A percentile compares a stretch with the other conserved stretches of the same genome.
phyloP scores from a whole-genome alignment of 1,139 yeast genomes.

The Blastobotrys raffinosifermentans region DNA sequence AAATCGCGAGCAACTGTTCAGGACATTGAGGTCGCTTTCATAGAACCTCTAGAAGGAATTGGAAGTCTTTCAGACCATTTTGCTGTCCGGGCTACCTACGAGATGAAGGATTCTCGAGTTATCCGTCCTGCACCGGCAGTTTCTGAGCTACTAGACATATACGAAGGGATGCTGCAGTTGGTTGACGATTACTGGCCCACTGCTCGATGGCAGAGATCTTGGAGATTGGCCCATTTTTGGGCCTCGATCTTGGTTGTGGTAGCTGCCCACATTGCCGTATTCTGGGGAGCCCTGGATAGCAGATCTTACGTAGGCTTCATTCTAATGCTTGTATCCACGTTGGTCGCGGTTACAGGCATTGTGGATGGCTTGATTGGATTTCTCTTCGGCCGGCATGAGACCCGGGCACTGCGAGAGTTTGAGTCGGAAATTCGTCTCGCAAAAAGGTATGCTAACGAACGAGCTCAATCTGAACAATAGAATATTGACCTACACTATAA shows the following conservation, averaged over 20 bases:
- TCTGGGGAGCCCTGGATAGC: conserved; percentile 48
- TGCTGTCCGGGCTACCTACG: conserved; percentile 64
- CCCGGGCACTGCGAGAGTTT: conserved; percentile 65
- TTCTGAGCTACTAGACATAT: conserved; percentile 30
- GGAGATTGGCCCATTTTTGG: conserved; percentile 64
- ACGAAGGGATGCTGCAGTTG: conserved; percentile 51
- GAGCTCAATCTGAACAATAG: too few relatives aligned
- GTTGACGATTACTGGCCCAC: conserved; percentile 50
- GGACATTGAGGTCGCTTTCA: conserved; percentile 63
- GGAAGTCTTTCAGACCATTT: conserved; percentile 91
- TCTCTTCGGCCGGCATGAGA: conserved; percentile 73
- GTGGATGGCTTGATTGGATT: conserved; percentile 74
- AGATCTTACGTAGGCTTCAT: conserved; percentile 55
- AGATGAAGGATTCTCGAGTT: conserved; percentile 17
- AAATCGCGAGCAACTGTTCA: conserved; percentile 45
- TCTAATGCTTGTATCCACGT: conserved; percentile 40
- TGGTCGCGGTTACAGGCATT: conserved; percentile 59
- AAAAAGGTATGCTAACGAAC: not conserved
- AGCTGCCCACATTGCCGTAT: conserved; percentile 49
- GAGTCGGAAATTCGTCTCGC: conserved; percentile 35
- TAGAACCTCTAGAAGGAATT: conserved; percentile 55
- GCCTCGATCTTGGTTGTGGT: conserved; percentile 47
- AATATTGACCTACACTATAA: too few relatives aligned
- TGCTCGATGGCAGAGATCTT: conserved; percentile 53
- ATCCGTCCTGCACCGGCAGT: conserved; percentile 7